Evolutionary conservation across 2,329 filamentous ascomycete genomes (phyloP).

Genomic region (Ascochyta fabae): DNA sequence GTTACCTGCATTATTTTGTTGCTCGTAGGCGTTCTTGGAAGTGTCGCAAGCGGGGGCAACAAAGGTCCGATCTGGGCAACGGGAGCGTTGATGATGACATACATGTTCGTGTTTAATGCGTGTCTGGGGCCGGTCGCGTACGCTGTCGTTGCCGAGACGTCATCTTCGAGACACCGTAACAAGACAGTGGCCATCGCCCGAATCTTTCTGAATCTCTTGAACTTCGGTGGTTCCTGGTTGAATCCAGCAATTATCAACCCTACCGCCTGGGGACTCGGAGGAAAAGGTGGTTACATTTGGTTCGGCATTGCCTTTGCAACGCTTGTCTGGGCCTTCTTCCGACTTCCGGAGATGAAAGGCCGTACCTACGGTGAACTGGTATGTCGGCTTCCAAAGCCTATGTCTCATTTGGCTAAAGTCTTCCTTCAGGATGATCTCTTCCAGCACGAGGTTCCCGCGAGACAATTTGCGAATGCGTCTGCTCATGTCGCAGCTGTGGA

Average conservation of each 20-base stretch:
- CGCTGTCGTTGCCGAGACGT: constrained; percentile 81
- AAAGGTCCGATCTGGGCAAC: constrained; percentile 46
- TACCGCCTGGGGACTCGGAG: constrained; percentile 79
- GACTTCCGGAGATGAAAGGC: constrained; percentile 76
- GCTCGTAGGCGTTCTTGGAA: constrained; percentile 14
- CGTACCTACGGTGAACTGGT: constrained; percentile 76
- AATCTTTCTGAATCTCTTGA: constrained; percentile 72
- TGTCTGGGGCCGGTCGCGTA: constrained; percentile 88
- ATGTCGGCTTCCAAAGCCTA: not conserved
- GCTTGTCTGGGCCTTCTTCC: constrained; percentile 78
- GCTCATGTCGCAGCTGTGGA: constrained; percentile 11
- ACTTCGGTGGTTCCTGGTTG: constrained; percentile 47
- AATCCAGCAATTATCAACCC: constrained; percentile 62
- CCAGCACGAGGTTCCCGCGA: constrained; percentile 6
- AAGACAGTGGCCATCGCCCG: constrained; percentile 75
- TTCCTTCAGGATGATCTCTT: constrained; percentile 5
- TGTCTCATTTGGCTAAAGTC: not conserved
- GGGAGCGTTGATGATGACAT: constrained; percentile 30
- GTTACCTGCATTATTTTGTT: constrained; percentile 70
- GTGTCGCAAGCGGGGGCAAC: not conserved
- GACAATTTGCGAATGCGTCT: constrained; percentile 4
- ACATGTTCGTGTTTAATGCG: constrained; percentile 75
- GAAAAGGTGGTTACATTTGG: constrained; percentile 79
- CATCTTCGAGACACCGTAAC: constrained; percentile 79
- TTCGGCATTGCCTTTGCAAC: constrained; percentile 76